These are phyloP conservation scores for Colletotrichum tofieldiae DNA, from an alignment of 2,329 filamentous ascomycete genomes.

Conservation along the genomic window DNA sequence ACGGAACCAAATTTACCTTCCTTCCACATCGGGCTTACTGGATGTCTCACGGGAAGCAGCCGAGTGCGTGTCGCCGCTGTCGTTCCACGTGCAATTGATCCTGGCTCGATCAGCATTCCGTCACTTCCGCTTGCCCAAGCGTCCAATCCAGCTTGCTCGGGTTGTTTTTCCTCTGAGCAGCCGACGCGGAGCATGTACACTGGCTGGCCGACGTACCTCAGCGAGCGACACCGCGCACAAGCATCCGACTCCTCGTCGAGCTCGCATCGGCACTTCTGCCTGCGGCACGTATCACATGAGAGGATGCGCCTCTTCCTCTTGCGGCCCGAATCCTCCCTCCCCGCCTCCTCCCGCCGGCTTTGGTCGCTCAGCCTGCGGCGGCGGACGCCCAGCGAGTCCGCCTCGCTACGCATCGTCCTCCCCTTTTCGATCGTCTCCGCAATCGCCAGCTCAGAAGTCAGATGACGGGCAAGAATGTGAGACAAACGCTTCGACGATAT, in stretches of 20 bases:
- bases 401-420: constrained; percentile 10
- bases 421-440: neutral
- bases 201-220: constrained; percentile 27
- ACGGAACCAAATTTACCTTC: constrained; percentile 15
- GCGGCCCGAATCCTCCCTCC: constrained; percentile 30
- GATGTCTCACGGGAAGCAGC: constrained; percentile 27
- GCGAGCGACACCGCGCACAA: constrained; percentile 40
- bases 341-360: constrained; percentile 25
- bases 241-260: constrained; percentile 38
- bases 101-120: constrained; percentile 1
- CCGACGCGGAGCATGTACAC: neutral
- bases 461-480: neutral
- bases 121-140: neutral
- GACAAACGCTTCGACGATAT: neutral
- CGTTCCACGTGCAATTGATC: constrained; percentile 41
- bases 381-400: neutral
- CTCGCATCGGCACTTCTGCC: constrained; percentile 42
- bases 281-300: constrained; percentile 42
- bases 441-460: neutral
- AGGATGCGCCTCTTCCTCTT: constrained; percentile 41
- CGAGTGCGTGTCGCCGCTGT: constrained; percentile 40
- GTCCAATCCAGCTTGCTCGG: neutral
- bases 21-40: constrained; percentile 29
- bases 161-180: neutral
- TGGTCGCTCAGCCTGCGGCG: constrained; percentile 34